Evolutionary conservation across 768 basidiomycete genomes (phyloP).

Genomic region (Mrakia frigida): DNA sequence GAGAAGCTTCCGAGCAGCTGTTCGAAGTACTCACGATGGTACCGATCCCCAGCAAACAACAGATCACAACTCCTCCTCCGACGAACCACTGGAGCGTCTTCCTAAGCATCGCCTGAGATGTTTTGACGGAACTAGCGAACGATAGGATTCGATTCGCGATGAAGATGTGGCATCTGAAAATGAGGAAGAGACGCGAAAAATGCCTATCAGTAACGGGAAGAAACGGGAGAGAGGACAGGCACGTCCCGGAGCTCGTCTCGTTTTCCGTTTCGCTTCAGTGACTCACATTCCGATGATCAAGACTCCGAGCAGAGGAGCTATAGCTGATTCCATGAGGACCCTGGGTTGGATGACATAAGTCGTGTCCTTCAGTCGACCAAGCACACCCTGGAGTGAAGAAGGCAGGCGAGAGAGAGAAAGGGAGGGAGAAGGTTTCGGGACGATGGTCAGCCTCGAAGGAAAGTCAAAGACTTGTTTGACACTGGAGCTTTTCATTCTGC

Average conservation of each 20-base stretch:
- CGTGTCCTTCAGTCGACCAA: not conserved
- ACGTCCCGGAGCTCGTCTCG: not conserved
- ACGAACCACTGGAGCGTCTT: not conserved
- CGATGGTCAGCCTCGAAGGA: too few relatives aligned
- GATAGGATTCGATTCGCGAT: constrained; percentile 5
- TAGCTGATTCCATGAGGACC: not conserved
- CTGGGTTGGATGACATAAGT: not conserved
- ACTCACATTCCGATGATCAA: constrained; percentile 13
- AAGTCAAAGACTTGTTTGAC: not conserved
- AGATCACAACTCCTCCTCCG: not conserved
- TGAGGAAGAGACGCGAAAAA: not conserved
- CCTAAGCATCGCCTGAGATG: not conserved
- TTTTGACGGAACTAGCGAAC: not conserved
- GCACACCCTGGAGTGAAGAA: not conserved
- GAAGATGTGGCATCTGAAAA: constrained; percentile 6
- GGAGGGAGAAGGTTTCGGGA: not conserved
- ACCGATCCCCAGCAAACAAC: not conserved
- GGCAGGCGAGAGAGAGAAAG: not conserved
- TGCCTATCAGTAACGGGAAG: not conserved
- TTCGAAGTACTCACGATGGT: not conserved
- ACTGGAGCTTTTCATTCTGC: too few relatives aligned
- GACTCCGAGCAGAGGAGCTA: not conserved
- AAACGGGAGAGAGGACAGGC: not conserved
- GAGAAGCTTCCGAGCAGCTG: not conserved
- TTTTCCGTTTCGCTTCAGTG: not conserved